Conservation (phyloP, 805 yeast genomes). For the Spathaspora girioi region DNA sequence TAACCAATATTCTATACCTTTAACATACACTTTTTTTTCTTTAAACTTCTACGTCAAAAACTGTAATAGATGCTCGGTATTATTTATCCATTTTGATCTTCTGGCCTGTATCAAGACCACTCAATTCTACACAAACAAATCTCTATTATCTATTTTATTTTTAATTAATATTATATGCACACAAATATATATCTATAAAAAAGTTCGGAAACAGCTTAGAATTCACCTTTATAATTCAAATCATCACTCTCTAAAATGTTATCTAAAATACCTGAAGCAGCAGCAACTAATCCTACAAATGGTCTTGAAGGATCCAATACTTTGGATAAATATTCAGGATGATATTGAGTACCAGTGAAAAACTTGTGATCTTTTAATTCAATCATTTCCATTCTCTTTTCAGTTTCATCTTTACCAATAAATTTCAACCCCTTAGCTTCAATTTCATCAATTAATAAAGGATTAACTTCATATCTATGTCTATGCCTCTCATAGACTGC, state of each 20-base stretch:
- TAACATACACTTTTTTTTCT: no score
- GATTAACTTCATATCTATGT: slow-evolving; percentile 97
- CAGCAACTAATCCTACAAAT: slow-evolving; percentile 93
- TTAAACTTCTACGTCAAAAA: no score
- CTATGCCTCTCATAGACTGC: slow-evolving; percentile 91
- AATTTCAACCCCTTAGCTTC: slow-evolving; percentile 80
- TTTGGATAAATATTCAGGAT: slow-evolving; percentile 95
- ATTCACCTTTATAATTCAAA: slow-evolving; percentile 42
- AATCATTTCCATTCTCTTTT: slow-evolving; percentile 89
- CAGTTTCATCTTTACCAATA: slow-evolving; percentile 90
- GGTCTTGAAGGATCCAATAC: slow-evolving; percentile 97
- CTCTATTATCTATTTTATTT: neutral
- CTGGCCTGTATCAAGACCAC: no score
- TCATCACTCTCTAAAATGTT: slow-evolving; percentile 49
- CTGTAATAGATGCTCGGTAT: no score
- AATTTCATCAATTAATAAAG: slow-evolving; percentile 64
- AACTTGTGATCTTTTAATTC: slow-evolving; percentile 87
- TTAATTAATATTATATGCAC: neutral
- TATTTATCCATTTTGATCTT: no score
- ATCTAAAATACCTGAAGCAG: slow-evolving; percentile 80
- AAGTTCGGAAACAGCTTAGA: slow-evolving; percentile 14
- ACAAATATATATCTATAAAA: neutral
- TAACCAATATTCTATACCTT: no score
- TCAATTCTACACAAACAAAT: no score
- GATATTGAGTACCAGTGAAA: slow-evolving; percentile 95